Conservation (phyloP, 176 grass and related monocot species). For the Paspalum vaginatum region DNA sequence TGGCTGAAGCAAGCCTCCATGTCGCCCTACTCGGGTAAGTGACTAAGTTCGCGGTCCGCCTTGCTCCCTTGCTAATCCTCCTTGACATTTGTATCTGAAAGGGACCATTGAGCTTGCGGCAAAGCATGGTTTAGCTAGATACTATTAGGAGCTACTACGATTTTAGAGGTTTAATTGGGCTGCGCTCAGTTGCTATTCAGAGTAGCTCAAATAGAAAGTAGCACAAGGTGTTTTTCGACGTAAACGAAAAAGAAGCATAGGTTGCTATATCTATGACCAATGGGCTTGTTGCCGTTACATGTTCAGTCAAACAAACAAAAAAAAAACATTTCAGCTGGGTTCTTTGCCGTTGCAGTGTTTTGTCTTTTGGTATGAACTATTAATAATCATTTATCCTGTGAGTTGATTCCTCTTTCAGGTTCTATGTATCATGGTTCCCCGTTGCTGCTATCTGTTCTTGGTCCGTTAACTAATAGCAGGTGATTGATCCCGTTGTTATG, state of each 20-base stretch:
- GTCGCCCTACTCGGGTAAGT: slow-evolving; percentile 80
- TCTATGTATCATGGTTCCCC: slow-evolving; percentile 98
- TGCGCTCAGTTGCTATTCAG: neutral
- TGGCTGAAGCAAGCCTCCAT: slow-evolving; percentile 93
- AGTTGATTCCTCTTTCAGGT: slow-evolving; percentile 59
- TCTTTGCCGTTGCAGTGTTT: slow-evolving; percentile 13
- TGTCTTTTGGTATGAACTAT: slow-evolving; percentile 11
- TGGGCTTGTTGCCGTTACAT: neutral
- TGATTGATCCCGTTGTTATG: slow-evolving; percentile 17
- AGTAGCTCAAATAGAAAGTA: neutral
- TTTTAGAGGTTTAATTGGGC: neutral
- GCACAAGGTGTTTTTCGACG: neutral
- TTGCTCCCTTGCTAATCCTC: neutral
- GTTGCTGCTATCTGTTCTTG: slow-evolving; percentile 79
- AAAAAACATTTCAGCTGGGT: slow-evolving; percentile 1
- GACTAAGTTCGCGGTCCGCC: neutral
- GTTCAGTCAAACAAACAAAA: slow-evolving; percentile 1
- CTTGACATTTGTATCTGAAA: slow-evolving; percentile 12
- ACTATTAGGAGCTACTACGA: no score
- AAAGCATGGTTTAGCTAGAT: neutral
- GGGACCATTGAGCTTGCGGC: neutral
- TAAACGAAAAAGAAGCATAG: neutral
- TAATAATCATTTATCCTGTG: slow-evolving; percentile 2
- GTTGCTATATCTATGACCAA: neutral
- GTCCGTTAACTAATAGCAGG: slow-evolving; percentile 74